Base-by-base conservation (phyloP, 1,139 yeast genomes). In the Taphrina confusa region DNA sequence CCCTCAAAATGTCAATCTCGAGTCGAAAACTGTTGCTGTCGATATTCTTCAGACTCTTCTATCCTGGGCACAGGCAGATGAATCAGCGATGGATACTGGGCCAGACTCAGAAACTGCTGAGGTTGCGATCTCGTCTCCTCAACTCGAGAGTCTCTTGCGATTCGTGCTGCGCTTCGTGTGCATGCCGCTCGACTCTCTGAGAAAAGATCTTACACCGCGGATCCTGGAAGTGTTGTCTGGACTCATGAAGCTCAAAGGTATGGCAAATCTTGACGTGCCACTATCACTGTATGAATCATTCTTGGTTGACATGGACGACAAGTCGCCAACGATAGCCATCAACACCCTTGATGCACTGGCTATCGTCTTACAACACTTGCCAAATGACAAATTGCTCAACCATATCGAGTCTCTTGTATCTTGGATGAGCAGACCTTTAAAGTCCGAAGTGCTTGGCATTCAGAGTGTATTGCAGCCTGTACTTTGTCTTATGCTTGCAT, bases 271-370 rank as follows among this genome's bases (percentile, higher is more conserved):
- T 9, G 80, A 84, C 9, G 90, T 92, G 8, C 88, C 89, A 67
- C 76, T 92, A 50, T 80, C 85, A 0, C 89, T 88, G 71, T 92
- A 92, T 69, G 98, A 92, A 66, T 83, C 92, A 66, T 86, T 90
- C 67, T 75, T 92, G 62, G 82, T 87, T 28, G 84, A 88, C 18
- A 84, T 87, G 62, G 97, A 91, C 66, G 76, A 89, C 62, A 82
- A 81, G 44, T 81, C 87, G 20, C 74, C 78, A 36, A 89, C 90
- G 2, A 84, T 87, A 66, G 88, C 96, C 67, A 76, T 91, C 67
- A 94, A 92, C 72, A 96, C 98, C 0, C 74, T 94, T 61, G 96
- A 89, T 71, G 97, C 92, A 0, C 78, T 94, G 54, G 85, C 85
- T n/a, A 89, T 90, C 55, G 89, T 90, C 1, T 75, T 92, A 62